These are phyloP conservation scores for Euphorbia pulcherrima DNA, from an alignment of 345 rosid genomes.

Conservation along the genomic window DNA sequence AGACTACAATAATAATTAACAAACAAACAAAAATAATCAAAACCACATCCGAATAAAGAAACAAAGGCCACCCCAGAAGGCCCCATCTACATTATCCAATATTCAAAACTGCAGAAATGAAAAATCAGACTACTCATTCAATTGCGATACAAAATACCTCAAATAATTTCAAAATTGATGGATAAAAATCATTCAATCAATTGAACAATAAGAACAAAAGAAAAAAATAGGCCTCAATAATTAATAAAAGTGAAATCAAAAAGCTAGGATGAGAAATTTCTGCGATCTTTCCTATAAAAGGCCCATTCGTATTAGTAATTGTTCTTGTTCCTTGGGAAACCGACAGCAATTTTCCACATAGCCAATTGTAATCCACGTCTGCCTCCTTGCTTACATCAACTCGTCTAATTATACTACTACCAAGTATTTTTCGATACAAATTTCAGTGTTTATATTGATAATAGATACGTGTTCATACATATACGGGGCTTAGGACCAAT, in stretches of 20 bases:
- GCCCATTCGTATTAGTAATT: neutral
- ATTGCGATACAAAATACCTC: neutral
- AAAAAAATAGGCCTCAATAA: neutral
- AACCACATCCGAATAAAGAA: too few relatives aligned
- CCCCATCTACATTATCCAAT: neutral
- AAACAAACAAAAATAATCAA: too few relatives aligned
- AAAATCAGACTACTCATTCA: neutral
- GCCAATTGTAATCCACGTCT: constrained; percentile 12
- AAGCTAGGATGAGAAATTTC: constrained; percentile 26
- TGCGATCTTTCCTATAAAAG: neutral
- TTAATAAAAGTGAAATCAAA: neutral
- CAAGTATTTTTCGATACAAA: too few relatives aligned
- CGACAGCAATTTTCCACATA: neutral
- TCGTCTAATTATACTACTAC: too few relatives aligned
- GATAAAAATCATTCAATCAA: constrained; percentile 11
- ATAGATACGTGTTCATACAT: too few relatives aligned
- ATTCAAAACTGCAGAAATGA: neutral
- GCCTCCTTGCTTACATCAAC: neutral
- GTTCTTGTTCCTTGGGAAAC: neutral
- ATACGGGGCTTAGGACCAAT: too few relatives aligned
- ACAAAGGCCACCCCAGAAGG: too few relatives aligned
- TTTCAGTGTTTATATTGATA: too few relatives aligned
- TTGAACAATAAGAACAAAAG: neutral
- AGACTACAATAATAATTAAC: too few relatives aligned
- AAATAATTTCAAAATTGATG: neutral